These are phyloP conservation scores for Kuraishia piskuri DNA, from an alignment of 805 yeast genomes.

Conservation along the genomic window DNA sequence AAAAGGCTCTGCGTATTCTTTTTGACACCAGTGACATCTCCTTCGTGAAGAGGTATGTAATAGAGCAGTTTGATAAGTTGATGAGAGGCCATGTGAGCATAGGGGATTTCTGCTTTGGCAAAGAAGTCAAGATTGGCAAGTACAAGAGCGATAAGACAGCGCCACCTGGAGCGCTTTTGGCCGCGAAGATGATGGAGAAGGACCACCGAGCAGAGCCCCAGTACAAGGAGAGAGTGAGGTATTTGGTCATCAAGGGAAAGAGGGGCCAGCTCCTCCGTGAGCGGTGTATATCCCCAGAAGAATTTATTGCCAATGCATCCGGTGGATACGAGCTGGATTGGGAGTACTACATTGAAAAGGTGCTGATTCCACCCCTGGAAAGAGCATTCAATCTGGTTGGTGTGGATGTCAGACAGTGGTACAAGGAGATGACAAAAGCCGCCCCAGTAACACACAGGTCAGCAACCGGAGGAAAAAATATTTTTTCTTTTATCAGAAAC, in stretches of 20 bases:
- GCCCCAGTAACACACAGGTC: slow-evolving; percentile 1
- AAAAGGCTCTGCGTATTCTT: slow-evolving; percentile 53
- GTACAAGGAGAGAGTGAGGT: slow-evolving; percentile 82
- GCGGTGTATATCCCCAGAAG: slow-evolving; percentile 68
- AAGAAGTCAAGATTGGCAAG: slow-evolving; percentile 78
- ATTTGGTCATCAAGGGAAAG: slow-evolving; percentile 56
- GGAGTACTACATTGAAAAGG: slow-evolving; percentile 78
- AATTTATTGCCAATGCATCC: slow-evolving; percentile 2
- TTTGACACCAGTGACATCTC: slow-evolving; percentile 73
- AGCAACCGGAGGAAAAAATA: neutral
- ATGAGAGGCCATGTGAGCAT: slow-evolving; percentile 53
- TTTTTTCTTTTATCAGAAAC: neutral
- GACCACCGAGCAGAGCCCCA: slow-evolving; percentile 81
- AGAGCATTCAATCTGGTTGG: slow-evolving; percentile 79
- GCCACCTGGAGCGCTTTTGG: slow-evolving; percentile 89
- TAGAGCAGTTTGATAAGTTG: slow-evolving; percentile 59
- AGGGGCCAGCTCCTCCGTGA: slow-evolving; percentile 60
- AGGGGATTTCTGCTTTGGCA: slow-evolving; percentile 86
- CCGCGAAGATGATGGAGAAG: slow-evolving; percentile 47
- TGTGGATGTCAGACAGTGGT: slow-evolving; percentile 74
- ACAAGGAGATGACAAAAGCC: slow-evolving; percentile 49
- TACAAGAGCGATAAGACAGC: slow-evolving; percentile 64
- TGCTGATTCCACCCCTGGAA: slow-evolving; percentile 83
- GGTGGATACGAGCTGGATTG: slow-evolving; percentile 48
- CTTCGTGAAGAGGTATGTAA: slow-evolving; percentile 54